Base-by-base conservation (phyloP, 345 rosid species). In the Gossypium raimondii region DNA sequence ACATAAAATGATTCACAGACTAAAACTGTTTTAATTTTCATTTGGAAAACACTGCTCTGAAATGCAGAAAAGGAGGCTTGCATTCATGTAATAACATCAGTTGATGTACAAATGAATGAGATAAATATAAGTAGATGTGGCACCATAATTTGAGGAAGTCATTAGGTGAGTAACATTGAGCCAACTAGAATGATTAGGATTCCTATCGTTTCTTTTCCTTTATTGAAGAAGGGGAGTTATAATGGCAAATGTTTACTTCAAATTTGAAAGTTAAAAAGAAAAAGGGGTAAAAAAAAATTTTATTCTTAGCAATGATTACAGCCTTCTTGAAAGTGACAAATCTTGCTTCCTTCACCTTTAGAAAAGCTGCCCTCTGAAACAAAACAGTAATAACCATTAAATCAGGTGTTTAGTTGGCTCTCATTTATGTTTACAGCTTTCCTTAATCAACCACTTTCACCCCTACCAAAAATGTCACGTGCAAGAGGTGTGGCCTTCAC, bases 251-350 rank as follows among this genome's bases (percentile, higher is more conserved):
- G 58, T 68, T 67, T 13, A 51, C 44, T 8, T 55, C 57, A 68
- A 18, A 48, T 50, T 68, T 50, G 47, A 52, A 59, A 13, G 55
- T 3, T 16, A 3, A 1, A 29, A 27, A 2, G 24, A 38, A 11
- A 11, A 27, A n/a, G 60, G 9, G n/a, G 7, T 0, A 11, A 38
- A 50, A 50, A n/a, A 34, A 61, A 72, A 44, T 16, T 13, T 43
- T 53, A 18, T 67, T 43, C 24, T 44, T 34, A 53, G 73, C 65
- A 83, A 80, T 83, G 78, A 81, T 81, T 76, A 61, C 77, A 34
- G 9, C 48, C 56, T 50, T 20, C 9, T 41, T 59, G 78, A 83
- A 76, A 76, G 81, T 65, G 84, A 83, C 84, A 59, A 76, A 71
- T 65, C 60, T 13, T 62, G 78, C 84, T 81, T 80, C 73, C 73